Conservation (phyloP, 2,329 filamentous ascomycete genomes). For the Rutstroemia sydowiana region DNA sequence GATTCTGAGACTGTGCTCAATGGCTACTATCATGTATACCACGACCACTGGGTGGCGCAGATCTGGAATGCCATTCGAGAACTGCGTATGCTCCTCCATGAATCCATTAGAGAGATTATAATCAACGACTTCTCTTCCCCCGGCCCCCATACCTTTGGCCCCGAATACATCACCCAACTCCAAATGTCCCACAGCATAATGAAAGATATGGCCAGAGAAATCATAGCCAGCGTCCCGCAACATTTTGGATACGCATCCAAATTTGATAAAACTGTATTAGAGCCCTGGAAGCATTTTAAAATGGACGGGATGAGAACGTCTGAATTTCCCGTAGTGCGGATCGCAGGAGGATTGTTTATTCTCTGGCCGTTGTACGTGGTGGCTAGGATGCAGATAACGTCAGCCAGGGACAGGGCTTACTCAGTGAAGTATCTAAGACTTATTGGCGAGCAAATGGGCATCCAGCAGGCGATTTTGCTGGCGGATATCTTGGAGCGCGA, state of each 20-base stretch:
- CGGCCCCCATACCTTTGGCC: constrained; percentile 10
- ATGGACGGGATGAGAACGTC: neutral
- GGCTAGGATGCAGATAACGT: constrained; percentile 16
- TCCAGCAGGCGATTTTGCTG: constrained; percentile 22
- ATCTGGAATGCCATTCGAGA: constrained; percentile 25
- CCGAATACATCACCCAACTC: constrained; percentile 11
- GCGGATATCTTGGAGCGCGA: constrained; percentile 12
- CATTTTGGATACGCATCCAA: constrained; percentile 8
- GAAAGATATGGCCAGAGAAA: constrained; percentile 17
- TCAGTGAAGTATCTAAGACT: constrained; percentile 17
- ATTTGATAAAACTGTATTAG: neutral
- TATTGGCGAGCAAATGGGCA: constrained; percentile 20
- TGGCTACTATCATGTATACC: constrained; percentile 24
- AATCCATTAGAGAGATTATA: constrained; percentile 20
- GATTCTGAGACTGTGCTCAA: constrained; percentile 23
- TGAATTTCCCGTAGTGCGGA: constrained; percentile 7
- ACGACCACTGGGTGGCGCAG: constrained; percentile 23
- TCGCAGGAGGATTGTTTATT: constrained; percentile 20
- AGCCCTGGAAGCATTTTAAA: neutral
- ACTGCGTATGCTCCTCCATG: constrained; percentile 22
- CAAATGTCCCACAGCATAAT: constrained; percentile 12
- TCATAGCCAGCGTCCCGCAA: constrained; percentile 26
- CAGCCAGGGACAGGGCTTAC: constrained; percentile 14
- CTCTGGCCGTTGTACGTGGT: constrained; percentile 27
- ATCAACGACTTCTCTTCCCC: constrained; percentile 3